Conservation (phyloP, 176 grass and related monocot genomes). For the Tillandsia fasciculata region DNA sequence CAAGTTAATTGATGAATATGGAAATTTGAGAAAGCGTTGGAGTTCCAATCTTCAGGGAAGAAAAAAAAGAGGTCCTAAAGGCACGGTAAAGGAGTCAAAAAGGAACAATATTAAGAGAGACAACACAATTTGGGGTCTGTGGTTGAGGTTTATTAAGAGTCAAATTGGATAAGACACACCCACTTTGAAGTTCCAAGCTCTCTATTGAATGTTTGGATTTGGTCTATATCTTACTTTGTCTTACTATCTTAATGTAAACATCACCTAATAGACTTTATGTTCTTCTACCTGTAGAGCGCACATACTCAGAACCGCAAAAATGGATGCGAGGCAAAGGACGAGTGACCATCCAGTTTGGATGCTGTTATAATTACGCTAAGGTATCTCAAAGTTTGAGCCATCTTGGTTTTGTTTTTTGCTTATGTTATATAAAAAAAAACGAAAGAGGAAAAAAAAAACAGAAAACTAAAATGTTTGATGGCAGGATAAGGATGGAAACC, state of each 20-base stretch:
- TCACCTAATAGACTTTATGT: not conserved
- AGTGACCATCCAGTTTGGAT: slow-evolving; percentile 53
- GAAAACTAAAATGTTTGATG: slow-evolving; percentile 18
- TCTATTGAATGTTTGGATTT: not conserved
- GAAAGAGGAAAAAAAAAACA: not conserved
- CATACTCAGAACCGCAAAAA: slow-evolving; percentile 37
- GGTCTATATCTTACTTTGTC: not conserved
- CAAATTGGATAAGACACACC: no score
- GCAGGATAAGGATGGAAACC: slow-evolving; percentile 87
- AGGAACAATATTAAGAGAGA: no score
- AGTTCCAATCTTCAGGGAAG: no score
- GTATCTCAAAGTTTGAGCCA: slow-evolving; percentile 11
- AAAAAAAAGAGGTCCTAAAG: no score
- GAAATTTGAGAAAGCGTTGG: no score
- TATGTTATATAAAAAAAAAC: not conserved
- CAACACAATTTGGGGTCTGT: no score
- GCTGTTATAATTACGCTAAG: slow-evolving; percentile 40
- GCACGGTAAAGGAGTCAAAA: no score
- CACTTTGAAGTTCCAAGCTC: no score
- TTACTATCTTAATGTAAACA: not conserved
- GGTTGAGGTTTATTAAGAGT: no score
- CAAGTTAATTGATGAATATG: no score
- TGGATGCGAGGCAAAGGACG: slow-evolving; percentile 47
- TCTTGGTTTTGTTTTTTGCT: slow-evolving; percentile 5
- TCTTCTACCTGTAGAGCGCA: slow-evolving; percentile 29